Evolutionary conservation across 164 flowering plant species (phyloP).

Genomic region (Umbilicus rupestris): DNA sequence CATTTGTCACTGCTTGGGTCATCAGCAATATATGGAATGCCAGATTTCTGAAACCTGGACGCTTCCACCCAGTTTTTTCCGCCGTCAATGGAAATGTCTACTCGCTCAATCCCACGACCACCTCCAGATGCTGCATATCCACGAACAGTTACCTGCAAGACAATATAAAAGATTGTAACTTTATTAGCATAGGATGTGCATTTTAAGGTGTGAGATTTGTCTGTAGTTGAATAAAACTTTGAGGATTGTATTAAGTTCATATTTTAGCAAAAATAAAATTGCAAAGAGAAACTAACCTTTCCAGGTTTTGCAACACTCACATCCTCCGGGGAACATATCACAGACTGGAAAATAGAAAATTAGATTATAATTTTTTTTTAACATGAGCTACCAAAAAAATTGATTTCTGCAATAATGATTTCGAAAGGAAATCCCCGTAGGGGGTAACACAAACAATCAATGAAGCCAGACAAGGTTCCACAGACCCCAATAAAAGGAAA

Average conservation of each 20-base stretch:
- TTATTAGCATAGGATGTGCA: not conserved
- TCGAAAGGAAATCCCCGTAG: no score
- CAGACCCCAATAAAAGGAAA: not conserved
- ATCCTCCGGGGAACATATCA: conserved; percentile 87
- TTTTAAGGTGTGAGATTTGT: no score
- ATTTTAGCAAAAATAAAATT: no score
- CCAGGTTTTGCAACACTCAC: conserved; percentile 46
- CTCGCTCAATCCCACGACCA: conserved; percentile 94
- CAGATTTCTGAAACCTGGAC: conserved; percentile 53
- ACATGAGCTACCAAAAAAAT: no score
- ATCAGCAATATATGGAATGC: conserved; percentile 51
- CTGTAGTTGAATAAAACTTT: no score
- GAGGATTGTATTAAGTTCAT: no score
- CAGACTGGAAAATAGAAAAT: conserved; percentile 40
- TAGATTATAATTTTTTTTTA: not conserved
- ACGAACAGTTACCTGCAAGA: conserved; percentile 47
- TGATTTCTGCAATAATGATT: no score
- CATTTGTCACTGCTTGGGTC: conserved; percentile 63
- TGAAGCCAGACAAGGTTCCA: not conserved
- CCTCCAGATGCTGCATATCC: conserved; percentile 97
- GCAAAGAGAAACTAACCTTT: conserved; percentile 52
- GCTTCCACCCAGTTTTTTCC: conserved; percentile 95
- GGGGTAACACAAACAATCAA: no score
- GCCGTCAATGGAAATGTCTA: conserved; percentile 82
- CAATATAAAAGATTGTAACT: not conserved